Conservation (phyloP, 2,329 filamentous ascomycete genomes). For the Lomentospora prolificans region DNA sequence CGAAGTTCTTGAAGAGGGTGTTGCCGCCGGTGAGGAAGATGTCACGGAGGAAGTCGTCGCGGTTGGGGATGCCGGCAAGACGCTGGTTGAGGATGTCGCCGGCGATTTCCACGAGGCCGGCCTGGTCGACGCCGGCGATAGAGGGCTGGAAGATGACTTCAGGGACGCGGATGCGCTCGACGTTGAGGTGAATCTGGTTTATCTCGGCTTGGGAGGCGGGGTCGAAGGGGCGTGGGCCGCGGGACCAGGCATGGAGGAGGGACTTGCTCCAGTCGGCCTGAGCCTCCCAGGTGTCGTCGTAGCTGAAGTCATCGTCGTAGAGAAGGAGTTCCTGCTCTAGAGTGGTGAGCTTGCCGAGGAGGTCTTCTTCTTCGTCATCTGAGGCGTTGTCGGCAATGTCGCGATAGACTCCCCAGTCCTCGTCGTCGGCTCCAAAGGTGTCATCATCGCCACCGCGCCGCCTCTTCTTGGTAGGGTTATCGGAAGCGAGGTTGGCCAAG, state of each 20-base stretch:
- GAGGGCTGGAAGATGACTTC: slow-evolving; percentile 89
- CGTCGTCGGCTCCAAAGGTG: slow-evolving; percentile 92
- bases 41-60: slow-evolving; percentile 67
- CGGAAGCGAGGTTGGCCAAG: slow-evolving; percentile 89
- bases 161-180: slow-evolving; percentile 88
- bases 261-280: slow-evolving; percentile 94
- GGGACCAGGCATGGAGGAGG: slow-evolving; percentile 79
- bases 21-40: slow-evolving; percentile 94
- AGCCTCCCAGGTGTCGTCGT: slow-evolving; percentile 84
- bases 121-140: slow-evolving; percentile 87
- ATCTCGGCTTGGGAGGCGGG: slow-evolving; percentile 66
- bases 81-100: slow-evolving; percentile 83
- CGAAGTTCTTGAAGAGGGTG: slow-evolving; percentile 76
- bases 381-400: slow-evolving; percentile 76
- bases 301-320: slow-evolving; percentile 81
- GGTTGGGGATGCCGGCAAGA: slow-evolving; percentile 46
- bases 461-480: slow-evolving; percentile 75
- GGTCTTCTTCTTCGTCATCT: slow-evolving; percentile 83
- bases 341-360: slow-evolving; percentile 59
- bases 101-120: slow-evolving; percentile 84
- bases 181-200: slow-evolving; percentile 88
- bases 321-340: slow-evolving; percentile 79
- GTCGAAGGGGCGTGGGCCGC: slow-evolving; percentile 81
- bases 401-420: slow-evolving; percentile 95
- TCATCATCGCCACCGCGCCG: slow-evolving; percentile 86